A percentile compares a stretch with the other conserved stretches of the same genome.
Evolutionary conservation across 2,329 filamentous ascomycete species (phyloP).

Genomic region (Elsinoe australis): DNA sequence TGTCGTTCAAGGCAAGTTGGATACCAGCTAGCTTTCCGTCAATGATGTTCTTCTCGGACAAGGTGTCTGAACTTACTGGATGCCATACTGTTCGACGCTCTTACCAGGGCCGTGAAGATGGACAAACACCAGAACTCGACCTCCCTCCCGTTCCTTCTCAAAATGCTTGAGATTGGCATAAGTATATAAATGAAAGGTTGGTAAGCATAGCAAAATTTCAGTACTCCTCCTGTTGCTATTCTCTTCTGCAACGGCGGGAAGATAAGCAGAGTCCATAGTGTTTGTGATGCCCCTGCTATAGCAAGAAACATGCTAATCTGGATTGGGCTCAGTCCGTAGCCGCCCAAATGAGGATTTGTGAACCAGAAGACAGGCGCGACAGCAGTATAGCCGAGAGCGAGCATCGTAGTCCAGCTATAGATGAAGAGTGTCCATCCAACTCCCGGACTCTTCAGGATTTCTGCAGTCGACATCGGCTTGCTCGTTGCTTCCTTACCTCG

Average conservation of each 20-base stretch:
- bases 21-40: too few species aligned
- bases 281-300: constrained; percentile 57
- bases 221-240: constrained; percentile 58
- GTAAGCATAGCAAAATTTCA: constrained; percentile 48
- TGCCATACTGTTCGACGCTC: constrained; percentile 58
- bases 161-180: constrained; percentile 1
- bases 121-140: constrained; percentile 52
- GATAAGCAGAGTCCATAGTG: constrained; percentile 60
- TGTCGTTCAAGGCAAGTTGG: constrained; percentile 68
- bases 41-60: too few species aligned
- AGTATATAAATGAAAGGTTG: constrained; percentile 59
- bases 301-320: constrained; percentile 62
- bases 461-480: constrained; percentile 41
- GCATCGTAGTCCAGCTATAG: constrained; percentile 58
- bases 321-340: constrained; percentile 53
- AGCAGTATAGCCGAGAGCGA: constrained; percentile 65
- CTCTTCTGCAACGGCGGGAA: constrained; percentile 62
- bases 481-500: constrained; percentile 18
- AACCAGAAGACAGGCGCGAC: constrained; percentile 62
- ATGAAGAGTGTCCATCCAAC: constrained; percentile 58
- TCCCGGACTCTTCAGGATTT: constrained; percentile 55
- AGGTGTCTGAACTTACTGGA: constrained; percentile 56
- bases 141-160: constrained; percentile 44
- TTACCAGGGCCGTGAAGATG: constrained; percentile 44
- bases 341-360: constrained; percentile 55